phyloP scores from a whole-genome alignment of 2,329 filamentous ascomycete species.

The Akanthomyces dipterigenus region DNA sequence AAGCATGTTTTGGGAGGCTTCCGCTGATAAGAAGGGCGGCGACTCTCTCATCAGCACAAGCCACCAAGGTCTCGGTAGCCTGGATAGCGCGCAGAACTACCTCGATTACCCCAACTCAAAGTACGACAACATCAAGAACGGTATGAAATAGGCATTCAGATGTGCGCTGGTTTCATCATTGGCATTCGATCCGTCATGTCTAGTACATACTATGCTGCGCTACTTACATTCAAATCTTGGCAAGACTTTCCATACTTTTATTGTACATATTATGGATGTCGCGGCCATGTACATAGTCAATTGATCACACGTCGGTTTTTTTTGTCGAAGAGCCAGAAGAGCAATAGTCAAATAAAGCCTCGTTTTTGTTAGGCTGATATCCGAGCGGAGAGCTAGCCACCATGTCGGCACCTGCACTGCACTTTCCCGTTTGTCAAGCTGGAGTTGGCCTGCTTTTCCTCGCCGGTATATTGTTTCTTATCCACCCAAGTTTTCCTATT shows the following conservation, averaged over 20 bases:
- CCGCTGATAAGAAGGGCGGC: conserved; percentile 53
- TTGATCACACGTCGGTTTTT: neutral
- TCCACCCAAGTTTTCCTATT: neutral
- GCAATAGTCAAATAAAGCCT: too few relatives aligned
- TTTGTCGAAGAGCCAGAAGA: neutral
- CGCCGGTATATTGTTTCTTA: neutral
- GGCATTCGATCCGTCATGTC: neutral
- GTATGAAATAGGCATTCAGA: conserved; percentile 16
- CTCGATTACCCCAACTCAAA: conserved; percentile 46
- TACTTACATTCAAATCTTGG: neutral
- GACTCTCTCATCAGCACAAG: conserved; percentile 53
- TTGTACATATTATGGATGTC: neutral
- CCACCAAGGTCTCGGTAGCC: conserved; percentile 32
- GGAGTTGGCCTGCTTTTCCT: neutral
- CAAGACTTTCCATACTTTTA: neutral
- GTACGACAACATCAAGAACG: conserved; percentile 46
- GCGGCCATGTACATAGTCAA: neutral
- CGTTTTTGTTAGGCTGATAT: too few relatives aligned
- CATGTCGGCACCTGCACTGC: neutral
- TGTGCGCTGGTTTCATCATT: neutral
- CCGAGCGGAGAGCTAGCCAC: neutral
- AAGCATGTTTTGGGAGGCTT: conserved; percentile 82
- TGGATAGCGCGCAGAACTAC: conserved; percentile 42
- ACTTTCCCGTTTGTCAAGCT: neutral
- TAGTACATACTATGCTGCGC: neutral